phyloP scores from a whole-genome alignment of 1,139 yeast species.

The Dujonia santamariae region DNA sequence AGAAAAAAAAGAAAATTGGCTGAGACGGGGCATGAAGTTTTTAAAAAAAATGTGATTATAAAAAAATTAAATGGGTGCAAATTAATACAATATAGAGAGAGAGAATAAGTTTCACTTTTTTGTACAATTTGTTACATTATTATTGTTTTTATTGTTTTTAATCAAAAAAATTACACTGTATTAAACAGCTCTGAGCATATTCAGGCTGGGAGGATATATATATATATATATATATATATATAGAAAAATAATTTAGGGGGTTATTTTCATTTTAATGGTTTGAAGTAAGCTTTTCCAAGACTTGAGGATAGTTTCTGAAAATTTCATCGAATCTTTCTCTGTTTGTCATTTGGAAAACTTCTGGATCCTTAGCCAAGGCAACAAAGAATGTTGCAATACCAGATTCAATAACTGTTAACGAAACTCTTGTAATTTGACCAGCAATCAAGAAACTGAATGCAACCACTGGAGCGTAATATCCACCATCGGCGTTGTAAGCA shows the following conservation, averaged over 20 bases:
- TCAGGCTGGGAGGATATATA: too few species aligned
- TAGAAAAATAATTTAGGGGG: too few species aligned
- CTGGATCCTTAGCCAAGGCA: conserved; percentile 86
- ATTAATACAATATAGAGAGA: too few species aligned
- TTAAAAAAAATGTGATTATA: too few species aligned
- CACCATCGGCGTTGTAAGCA: conserved; percentile 61
- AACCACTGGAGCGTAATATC: conserved; percentile 72
- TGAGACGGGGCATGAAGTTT: too few species aligned
- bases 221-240: not conserved
- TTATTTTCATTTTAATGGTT: conserved; percentile 25
- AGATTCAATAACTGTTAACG: conserved; percentile 71
- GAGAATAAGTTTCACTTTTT: too few species aligned
- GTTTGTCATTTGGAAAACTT: conserved; percentile 72
- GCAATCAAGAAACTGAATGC: conserved; percentile 77
- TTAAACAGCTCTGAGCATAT: too few species aligned
- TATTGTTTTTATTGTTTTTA: too few species aligned
- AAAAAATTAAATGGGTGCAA: too few species aligned
- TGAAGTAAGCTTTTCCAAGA: conserved; percentile 50
- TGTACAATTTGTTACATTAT: too few species aligned
- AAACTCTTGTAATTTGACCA: conserved; percentile 70
- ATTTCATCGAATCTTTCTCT: conserved; percentile 74
- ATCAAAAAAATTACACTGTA: too few species aligned
- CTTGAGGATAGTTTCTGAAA: conserved; percentile 73
- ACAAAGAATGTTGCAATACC: conserved; percentile 87
- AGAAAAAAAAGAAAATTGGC: too few species aligned